Evolutionary conservation across 1,139 yeast genomes (phyloP), one percentile per base, ranked within the genome.

Genomic region (Lodderomyces pseudojiufengensis): DNA sequence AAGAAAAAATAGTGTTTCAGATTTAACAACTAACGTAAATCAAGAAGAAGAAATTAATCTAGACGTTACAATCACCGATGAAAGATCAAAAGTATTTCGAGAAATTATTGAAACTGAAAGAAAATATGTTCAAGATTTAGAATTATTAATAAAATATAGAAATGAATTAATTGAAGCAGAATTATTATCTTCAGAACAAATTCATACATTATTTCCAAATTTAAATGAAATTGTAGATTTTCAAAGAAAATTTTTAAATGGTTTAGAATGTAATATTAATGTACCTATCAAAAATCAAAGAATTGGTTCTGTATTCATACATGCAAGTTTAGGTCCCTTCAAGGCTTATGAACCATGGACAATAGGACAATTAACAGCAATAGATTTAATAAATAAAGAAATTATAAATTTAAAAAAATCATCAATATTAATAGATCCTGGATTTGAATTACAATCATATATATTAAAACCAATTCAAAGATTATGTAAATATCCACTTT

Each of bases 401-500:
- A 73, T 80, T 24, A 52, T 65, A 27, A 78, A 74, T 49, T 65
- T 85, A 40, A 65, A 59, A 39, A 75, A 75, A 41, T 70, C 82
- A 16, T 70, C 84, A 3, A 62, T 72, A 33, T 62, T 88, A 30
- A 77, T 92, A 40, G 95, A 83, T 45, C 94, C 95, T 20, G 84
- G 87, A 26, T 82, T 88, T 55, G 98, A 92, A 58, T 68, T 92
- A 37, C 97, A 87, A 52, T 82, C 95, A 36, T 85, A 85, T 57
- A 71, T 94, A 33, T 77, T 92, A 49, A 92, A 92, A 57, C 99
- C 99, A 0, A 87, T 92, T 28, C 99, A 92, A 65, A 76, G 98
- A 48, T 72, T 92, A 22, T 87, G 97, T 67, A 87, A 90, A 58
- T 92, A 92, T 57, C 98, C 98, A 2, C 63, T 94, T 33, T 66